Base-by-base conservation (phyloP, 1,284 basidiomycete genomes). In the Trametes hirsuta region DNA sequence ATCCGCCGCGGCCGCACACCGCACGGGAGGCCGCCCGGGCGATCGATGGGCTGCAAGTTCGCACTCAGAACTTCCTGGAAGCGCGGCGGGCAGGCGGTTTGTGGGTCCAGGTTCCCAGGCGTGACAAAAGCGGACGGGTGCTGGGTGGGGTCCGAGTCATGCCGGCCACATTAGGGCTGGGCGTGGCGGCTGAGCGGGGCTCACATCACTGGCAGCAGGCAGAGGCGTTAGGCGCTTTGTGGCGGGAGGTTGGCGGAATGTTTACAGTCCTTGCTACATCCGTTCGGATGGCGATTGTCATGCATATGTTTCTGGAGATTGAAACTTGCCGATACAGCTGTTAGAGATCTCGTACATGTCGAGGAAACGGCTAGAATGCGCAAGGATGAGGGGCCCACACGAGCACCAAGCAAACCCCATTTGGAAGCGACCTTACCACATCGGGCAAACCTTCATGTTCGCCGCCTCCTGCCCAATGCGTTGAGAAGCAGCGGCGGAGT, bases 401-500 rank as follows among this genome's bases (percentile, higher is more conserved):
- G 30, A 15, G 46, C 10, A 6, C 14, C 46, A 18, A 25, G 21
- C 9, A 25, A n/a, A n/a, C 42, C n/a, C 9, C 15, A 39, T 53
- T 24, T 46, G 52, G 52, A 22, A 53, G 42, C 42, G 9, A 21
- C 12, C 41, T 4, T n/a, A 14, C 51, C 51, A n/a, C 5, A 37
- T 46, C 8, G 11, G 56, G 49, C 25, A 41, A 34, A 44, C n/a
- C 18, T 9, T 36, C 39, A 41, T 30, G 48, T 58, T 53, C 44
- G 42, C 48, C 25, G 34, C 48, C 44, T n/a, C 44, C 56, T 55
- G 36, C 61, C 53, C 22, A 25, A 58, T 53, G 35, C 61, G 53
- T 51, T n/a, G 35, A 58, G 53, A 62, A 58, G 61, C 56, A 18
- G 21, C 21, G 42, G 53, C 57, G 53, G 61, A 62, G 56, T 55